Evolutionary conservation across 495 filamentous ascomycete species (phyloP), one percentile per base, ranked within the genome.

Genomic region (Penicillium nucicola): DNA sequence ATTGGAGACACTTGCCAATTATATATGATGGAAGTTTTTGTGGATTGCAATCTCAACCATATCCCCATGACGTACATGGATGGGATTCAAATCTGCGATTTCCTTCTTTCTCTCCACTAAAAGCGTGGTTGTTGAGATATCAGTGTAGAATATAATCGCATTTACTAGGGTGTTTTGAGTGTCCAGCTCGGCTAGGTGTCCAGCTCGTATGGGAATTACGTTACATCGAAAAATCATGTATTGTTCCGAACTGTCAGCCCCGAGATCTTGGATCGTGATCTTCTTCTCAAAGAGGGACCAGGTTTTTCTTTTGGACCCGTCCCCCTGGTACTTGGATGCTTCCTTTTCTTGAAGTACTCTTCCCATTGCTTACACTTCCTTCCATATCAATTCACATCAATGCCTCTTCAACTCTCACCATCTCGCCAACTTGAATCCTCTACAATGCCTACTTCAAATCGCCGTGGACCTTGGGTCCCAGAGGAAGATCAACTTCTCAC

Each of bases 401-500:
- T n/a, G n/a, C n/a, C 10, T 7, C 8, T 17, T 5, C 7, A 9
- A 6, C 39, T 10, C 14, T 35, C 33, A n/a, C 41, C 32, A 39
- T 36, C 40, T 39, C 32, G 23, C 32, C n/a, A n/a, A n/a, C n/a
- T n/a, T n/a, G n/a, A n/a, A n/a, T n/a, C 30, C 37, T 22, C 33
- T 15, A 23, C 31, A 47, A 83, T 81, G 77, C 67, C 71, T 59
- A 67, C 70, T 49, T 64, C 65, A 58, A 81, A 89, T 64, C 85
- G 87, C 63, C 80, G 90, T 70, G 92, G 92, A 40, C 92, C 92
- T 35, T 97, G 92, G 92, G 87, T 89, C 25, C 82, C 85, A 51
- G 75, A 79, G 30, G 92, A 97, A 69, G 92, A 97, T 61, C 67
- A 76, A 30, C 70, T 79, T 45, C 81, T 97, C 7, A 69, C 89